Base-by-base conservation (phyloP, 805 yeast genomes). In the Zygotorulaspora chibaensis region DNA sequence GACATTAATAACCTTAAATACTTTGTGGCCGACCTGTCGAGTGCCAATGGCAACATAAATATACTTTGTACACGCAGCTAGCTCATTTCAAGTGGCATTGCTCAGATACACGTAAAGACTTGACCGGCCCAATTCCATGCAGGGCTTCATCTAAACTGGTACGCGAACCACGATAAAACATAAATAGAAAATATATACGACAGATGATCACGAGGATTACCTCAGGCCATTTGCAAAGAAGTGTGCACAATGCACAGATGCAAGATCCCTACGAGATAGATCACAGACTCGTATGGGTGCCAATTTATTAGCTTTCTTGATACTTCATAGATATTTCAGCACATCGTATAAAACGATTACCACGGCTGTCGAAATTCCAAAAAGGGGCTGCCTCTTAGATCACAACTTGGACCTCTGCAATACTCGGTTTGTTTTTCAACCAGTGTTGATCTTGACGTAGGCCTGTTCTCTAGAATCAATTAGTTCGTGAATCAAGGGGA, bases 1-100 rank as follows among this genome's bases (percentile, higher is more conserved):
- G 47, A 46, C 52, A 48, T 48, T 29, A 42, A 43, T 36, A 33
- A 15, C 18, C 15, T 36, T 28, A 18, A 35, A 20, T 23, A 15
- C 13, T 27, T 31, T 30, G 20, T 25, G 10, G 40, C 15, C 10
- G 40, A 29, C 34, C 30, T 33, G 12, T 33, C 29, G 26, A 35
- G 37, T 28, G 29, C 15, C 35, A 30, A 23, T 39, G 34, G 35
- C 15, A 44, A 23, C 47, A 44, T 44, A 38, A 44, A 44, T 12
- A 12, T 30, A 15, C 27, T 36, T 18, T 20, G 23, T 15, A 15
- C 20, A 10, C 15, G 26, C 31, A 13, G n/a, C 17, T 35, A 17
- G 28, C 9, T 26, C n/a, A 23, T 27, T 35, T 41, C 17, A 34
- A 16, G n/a, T 15, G 13, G n/a, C 35, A 13, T 20, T 16, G 13